phyloP scores from a whole-genome alignment of 768 basidiomycete species.

The Termitomyces sp. region DNA sequence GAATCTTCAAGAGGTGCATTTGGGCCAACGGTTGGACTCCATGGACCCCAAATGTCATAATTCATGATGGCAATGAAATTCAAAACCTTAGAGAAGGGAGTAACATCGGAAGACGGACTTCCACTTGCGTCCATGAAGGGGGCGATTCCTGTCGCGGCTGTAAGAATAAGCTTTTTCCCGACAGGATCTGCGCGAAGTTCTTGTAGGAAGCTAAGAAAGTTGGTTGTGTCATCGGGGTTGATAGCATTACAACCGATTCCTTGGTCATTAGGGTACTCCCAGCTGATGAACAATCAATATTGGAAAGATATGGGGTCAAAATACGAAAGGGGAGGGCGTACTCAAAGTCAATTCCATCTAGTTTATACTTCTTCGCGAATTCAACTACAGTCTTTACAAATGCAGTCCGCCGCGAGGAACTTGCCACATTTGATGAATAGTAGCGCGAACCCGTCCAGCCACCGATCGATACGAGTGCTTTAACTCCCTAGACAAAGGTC shows the following conservation, averaged over 20 bases:
- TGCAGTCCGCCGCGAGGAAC: slow-evolving; percentile 49
- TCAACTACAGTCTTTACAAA: slow-evolving; percentile 56
- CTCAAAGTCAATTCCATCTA: slow-evolving; percentile 60
- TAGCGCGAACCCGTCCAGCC: slow-evolving; percentile 65
- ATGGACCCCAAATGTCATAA: slow-evolving; percentile 65
- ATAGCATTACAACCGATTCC: slow-evolving; percentile 73
- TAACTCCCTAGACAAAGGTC: slow-evolving; percentile 39
- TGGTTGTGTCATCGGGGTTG: slow-evolving; percentile 57
- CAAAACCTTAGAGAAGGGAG: slow-evolving; percentile 65
- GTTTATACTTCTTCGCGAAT: slow-evolving; percentile 44
- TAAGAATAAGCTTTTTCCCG: slow-evolving; percentile 52
- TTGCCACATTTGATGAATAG: slow-evolving; percentile 60
- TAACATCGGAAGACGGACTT: slow-evolving; percentile 57
- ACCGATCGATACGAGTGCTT: slow-evolving; percentile 56
- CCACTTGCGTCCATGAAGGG: slow-evolving; percentile 45
- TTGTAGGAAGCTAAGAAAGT: slow-evolving; percentile 78
- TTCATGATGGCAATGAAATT: slow-evolving; percentile 56
- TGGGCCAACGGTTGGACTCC: slow-evolving; percentile 66
- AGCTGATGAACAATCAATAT: slow-evolving; percentile 36
- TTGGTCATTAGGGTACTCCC: slow-evolving; percentile 77
- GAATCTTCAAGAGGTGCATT: slow-evolving; percentile 85
- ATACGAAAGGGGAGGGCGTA: slow-evolving; percentile 19
- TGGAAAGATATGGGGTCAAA: background rate
- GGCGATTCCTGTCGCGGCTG: slow-evolving; percentile 34
- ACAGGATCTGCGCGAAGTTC: slow-evolving; percentile 56